Percentiles rank a stretch among this genome's conserved stretches.
phyloP scores from a whole-genome alignment of 768 basidiomycete genomes.

The Lentinula edodes region DNA sequence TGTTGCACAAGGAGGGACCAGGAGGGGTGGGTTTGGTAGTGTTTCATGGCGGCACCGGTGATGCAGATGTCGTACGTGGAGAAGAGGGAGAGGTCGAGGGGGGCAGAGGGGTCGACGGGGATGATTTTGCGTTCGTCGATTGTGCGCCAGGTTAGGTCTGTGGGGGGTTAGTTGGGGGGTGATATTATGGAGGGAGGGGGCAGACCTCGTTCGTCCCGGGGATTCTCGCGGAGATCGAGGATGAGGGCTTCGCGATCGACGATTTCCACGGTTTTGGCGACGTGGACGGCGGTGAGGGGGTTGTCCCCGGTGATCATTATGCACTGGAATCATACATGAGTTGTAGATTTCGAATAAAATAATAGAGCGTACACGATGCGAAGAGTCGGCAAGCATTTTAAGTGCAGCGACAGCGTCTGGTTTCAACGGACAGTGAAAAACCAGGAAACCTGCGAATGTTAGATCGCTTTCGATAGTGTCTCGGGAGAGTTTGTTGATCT shows the following conservation, averaged over 20 bases:
- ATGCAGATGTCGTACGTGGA: conserved; percentile 93
- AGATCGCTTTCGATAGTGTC: conserved; percentile 76
- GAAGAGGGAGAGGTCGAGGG: conserved; percentile 74
- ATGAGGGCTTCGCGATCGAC: conserved; percentile 94
- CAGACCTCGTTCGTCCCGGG: conserved; percentile 63
- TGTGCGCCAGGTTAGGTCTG: conserved; percentile 88
- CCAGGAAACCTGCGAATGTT: conserved; percentile 90
- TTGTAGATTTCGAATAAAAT: no score
- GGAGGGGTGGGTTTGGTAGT: conserved; percentile 60
- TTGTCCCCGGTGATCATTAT: conserved; percentile 99
- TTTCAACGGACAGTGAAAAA: conserved; percentile 98
- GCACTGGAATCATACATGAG: conserved; percentile 48
- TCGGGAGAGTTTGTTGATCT: conserved; percentile 89
- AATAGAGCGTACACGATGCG: conserved; percentile 68
- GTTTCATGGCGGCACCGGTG: conserved; percentile 90
- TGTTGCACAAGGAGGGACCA: conserved; percentile 86
- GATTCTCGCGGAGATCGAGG: conserved; percentile 82
- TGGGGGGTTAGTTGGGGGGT: neutral
- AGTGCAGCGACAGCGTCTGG: conserved; percentile 85
- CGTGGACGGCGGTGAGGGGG: conserved; percentile 93
- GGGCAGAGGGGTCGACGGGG: conserved; percentile 73
- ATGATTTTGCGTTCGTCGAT: conserved; percentile 91
- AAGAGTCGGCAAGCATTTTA: conserved; percentile 93
- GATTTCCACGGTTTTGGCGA: conserved; percentile 94
- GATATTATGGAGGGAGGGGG: conserved; percentile 2